phyloP scores from a whole-genome alignment of 192 early-diverging fungal genomes.

The Thoreauomyces humboldtii region DNA sequence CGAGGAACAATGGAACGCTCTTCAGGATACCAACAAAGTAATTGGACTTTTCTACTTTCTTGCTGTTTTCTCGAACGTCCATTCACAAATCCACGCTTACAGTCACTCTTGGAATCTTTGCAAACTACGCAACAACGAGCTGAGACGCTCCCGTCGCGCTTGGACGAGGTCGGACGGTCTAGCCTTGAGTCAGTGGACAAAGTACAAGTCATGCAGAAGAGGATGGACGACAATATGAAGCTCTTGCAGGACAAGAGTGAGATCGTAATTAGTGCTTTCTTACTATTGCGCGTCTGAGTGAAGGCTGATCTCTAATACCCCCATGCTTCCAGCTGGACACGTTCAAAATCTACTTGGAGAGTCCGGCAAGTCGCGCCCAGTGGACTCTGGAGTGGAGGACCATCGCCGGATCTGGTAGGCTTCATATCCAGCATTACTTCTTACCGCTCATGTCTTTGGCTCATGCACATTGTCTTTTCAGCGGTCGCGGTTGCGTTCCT shows the following conservation, averaged over 20 bases:
- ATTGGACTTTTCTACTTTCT: too few relatives aligned
- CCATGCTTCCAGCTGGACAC: not conserved
- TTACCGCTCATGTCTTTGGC: not conserved
- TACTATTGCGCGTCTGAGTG: not conserved
- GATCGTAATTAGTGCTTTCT: not conserved
- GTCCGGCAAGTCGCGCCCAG: not conserved
- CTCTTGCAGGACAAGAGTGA: slow-evolving; percentile 7
- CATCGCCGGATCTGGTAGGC: not conserved
- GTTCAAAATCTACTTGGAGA: not conserved
- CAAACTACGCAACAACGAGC: slow-evolving; percentile 6
- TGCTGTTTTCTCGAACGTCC: too few relatives aligned
- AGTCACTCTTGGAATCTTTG: slow-evolving; percentile 1
- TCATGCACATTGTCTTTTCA: not conserved
- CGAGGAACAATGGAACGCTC: not conserved
- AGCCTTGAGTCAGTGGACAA: slow-evolving; percentile 2
- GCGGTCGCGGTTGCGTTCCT: not conserved
- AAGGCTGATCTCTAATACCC: not conserved
- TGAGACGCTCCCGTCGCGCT: slow-evolving; percentile 10
- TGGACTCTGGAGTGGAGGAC: not conserved
- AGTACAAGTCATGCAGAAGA: slow-evolving; percentile 10
- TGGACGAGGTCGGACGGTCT: not conserved
- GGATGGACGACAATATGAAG: slow-evolving; percentile 7
- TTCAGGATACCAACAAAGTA: slow-evolving; percentile 4
- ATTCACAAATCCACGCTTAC: too few relatives aligned
- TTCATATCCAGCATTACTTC: not conserved